Base-by-base conservation (phyloP, 164 flowering plant species). In the Macadamia tetraphylla region DNA sequence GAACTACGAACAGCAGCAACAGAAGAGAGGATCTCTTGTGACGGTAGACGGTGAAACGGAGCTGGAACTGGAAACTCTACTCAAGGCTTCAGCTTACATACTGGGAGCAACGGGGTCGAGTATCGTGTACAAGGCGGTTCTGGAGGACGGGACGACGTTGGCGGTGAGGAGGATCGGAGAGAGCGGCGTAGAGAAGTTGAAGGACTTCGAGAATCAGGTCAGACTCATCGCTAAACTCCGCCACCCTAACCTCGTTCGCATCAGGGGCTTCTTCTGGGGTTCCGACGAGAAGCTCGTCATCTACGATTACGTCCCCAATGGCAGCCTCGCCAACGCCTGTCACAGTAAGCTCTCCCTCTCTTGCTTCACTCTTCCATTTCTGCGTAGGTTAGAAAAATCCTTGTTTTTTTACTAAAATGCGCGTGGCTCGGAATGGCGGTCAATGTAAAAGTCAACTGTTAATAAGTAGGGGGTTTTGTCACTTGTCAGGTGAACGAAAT, bases 261-360 rank as follows among this genome's bases (percentile, higher is more conserved):
- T 92, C 18, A 85, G 94, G 0, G 99, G 94, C 3, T 95, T 89
- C 71, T 95, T 88, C 60, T 89, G 98, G 97, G 96, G 94, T 1
- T 68, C 76, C 13, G 94, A 92, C 23, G 97, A 95, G 78, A 92
- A 92, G 89, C 94, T 95, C 67, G 72, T 95, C 68, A 86, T 95
- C 76, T 91, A 95, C 61, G 99, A 95, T 69, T 91, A 82, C 65
- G 92, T 89, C 62, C 88, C 96, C 18, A 90, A 92, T 72, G 98
- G 97, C 68, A 89, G 91, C 82, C 89, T 95, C 62, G 87, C 97
- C 75, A 88, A 80, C 61, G 85, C 88, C 11, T 81, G 88, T 76
- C 84, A 88, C 88, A 85, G 98, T 94, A 70, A 87, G 92, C 43
- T 3, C 40, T 65, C 63, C 13, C 32, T 66, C 18, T 29, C 57